Evolutionary conservation across 2,329 filamentous ascomycete genomes (phyloP).

Genomic region (Davidsoniella eucalypti): DNA sequence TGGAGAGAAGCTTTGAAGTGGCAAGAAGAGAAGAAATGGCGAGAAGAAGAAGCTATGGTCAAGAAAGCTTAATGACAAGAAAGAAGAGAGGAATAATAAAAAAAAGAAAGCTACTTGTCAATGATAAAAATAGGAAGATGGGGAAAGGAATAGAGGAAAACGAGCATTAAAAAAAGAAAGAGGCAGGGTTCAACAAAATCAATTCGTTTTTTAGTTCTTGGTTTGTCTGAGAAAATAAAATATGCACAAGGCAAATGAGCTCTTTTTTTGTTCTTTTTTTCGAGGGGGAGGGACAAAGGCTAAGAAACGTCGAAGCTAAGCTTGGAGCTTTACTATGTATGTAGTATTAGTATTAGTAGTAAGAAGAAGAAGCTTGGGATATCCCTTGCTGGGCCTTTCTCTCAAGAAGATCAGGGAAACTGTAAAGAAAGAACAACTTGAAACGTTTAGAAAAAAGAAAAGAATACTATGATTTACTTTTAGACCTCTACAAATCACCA

Average conservation of each 20-base stretch:
- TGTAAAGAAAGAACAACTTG: no score
- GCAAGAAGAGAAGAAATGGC: background rate
- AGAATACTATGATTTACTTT: no score
- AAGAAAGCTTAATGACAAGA: background rate
- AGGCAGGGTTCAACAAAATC: background rate
- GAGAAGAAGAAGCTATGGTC: background rate
- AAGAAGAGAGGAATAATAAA: background rate
- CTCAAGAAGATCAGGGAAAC: no score
- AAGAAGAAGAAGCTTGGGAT: no score
- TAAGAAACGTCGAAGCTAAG: background rate
- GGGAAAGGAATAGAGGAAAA: background rate
- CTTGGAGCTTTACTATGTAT: no score
- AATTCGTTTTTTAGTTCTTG: background rate
- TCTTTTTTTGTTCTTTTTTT: background rate
- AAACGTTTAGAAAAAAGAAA: no score
- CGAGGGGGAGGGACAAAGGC: background rate
- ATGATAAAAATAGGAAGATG: no score
- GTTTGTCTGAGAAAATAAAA: background rate
- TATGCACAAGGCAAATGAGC: no score
- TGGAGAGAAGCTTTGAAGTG: background rate
- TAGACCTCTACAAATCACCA: no score
- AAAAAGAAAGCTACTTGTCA: background rate
- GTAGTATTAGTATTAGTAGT: no score
- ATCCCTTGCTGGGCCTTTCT: no score
- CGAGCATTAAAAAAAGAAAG: background rate